Percentiles rank a stretch among this genome's conserved stretches.
phyloP scores from a whole-genome alignment of 768 basidiomycete species.

The Trametes elegans region DNA sequence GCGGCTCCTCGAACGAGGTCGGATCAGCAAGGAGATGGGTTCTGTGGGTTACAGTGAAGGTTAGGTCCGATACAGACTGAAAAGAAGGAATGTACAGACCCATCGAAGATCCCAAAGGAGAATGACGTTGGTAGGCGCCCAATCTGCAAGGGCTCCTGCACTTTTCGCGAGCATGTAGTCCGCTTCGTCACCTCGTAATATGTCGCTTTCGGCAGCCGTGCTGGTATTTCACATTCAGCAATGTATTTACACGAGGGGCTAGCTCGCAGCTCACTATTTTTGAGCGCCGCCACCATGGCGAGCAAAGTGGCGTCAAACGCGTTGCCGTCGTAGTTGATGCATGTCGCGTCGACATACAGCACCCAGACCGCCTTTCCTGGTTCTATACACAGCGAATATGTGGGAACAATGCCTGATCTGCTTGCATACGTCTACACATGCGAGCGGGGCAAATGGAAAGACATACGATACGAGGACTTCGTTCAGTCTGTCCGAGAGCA shows the following conservation, averaged over 20 bases:
- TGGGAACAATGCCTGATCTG: slow-evolving; percentile 67
- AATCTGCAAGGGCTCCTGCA: slow-evolving; percentile 46
- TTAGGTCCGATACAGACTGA: neutral
- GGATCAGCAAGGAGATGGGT: slow-evolving; percentile 76
- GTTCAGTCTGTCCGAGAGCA: slow-evolving; percentile 79
- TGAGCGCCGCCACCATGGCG: slow-evolving; percentile 83
- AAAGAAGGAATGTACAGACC: slow-evolving; percentile 44
- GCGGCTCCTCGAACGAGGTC: slow-evolving; percentile 86
- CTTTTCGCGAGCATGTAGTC: slow-evolving; percentile 59
- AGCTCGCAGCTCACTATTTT: slow-evolving; percentile 60
- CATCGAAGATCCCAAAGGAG: slow-evolving; percentile 82
- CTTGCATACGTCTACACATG: neutral
- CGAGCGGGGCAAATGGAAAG: neutral
- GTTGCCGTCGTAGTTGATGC: slow-evolving; percentile 98
- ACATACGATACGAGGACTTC: slow-evolving; percentile 74
- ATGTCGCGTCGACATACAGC: slow-evolving; percentile 92
- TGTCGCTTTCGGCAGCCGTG: slow-evolving; percentile 65
- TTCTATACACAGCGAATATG: slow-evolving; percentile 74
- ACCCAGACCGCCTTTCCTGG: slow-evolving; percentile 84
- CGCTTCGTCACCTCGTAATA: slow-evolving; percentile 66
- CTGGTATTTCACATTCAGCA: slow-evolving; percentile 36
- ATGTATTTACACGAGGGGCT: neutral
- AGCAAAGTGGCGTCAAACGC: slow-evolving; percentile 87
- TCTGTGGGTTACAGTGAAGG: slow-evolving; percentile 33
- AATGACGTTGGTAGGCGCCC: slow-evolving; percentile 45